Evolutionary conservation across 2,329 filamentous ascomycete genomes (phyloP).

Genomic region (Hypoxylon sp.): DNA sequence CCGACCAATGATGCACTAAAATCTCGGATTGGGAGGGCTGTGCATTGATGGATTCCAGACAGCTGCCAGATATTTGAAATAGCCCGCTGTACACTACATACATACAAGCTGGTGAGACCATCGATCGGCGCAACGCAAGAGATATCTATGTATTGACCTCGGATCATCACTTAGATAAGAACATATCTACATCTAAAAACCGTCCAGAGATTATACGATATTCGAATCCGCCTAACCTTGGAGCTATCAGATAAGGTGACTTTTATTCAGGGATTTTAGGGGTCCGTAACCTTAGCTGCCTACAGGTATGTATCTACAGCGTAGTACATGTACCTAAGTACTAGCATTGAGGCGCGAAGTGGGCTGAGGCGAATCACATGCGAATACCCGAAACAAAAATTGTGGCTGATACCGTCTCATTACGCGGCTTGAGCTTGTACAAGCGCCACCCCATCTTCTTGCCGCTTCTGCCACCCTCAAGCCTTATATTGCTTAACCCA

Average conservation of each 20-base stretch:
- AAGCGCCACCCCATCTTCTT: background rate
- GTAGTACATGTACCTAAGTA: too few species aligned
- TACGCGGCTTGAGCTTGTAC: conserved; percentile 21
- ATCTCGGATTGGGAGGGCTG: conserved; percentile 34
- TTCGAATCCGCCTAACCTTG: background rate
- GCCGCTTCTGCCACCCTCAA: too few species aligned
- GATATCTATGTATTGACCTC: background rate
- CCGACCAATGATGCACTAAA: conserved; percentile 16
- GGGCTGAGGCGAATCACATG: background rate
- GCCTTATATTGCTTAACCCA: too few species aligned
- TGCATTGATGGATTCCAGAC: conserved; percentile 17
- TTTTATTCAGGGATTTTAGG: background rate
- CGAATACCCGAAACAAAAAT: background rate
- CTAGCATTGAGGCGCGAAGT: background rate
- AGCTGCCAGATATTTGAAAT: background rate
- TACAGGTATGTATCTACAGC: too few species aligned
- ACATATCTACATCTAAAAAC: background rate
- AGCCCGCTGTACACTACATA: background rate
- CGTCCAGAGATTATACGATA: background rate
- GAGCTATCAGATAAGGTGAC: background rate
- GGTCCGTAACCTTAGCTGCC: too few species aligned
- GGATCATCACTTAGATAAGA: background rate
- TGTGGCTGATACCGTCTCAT: conserved; percentile 16
- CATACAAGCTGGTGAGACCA: background rate
- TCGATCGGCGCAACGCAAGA: background rate